A percentile compares a stretch with the other conserved stretches of the same genome.
phyloP scores from a whole-genome alignment of 1,284 basidiomycete genomes.

The Cryptococcus sp. region DNA sequence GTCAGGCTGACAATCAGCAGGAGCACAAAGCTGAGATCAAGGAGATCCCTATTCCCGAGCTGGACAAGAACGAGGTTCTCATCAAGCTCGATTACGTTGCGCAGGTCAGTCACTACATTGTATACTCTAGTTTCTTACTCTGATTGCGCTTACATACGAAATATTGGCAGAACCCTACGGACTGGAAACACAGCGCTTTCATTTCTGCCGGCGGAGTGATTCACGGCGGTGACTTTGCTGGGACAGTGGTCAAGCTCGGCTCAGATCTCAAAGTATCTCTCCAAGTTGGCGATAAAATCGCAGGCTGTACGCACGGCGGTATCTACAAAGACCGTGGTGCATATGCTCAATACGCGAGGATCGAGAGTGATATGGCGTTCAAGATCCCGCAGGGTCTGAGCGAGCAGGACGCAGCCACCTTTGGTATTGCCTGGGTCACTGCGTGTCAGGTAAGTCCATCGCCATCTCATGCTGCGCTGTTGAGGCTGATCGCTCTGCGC shows the following conservation, averaged over 20 bases:
- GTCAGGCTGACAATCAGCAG: neutral
- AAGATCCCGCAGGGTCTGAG: constrained; percentile 33
- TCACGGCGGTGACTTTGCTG: constrained; percentile 58
- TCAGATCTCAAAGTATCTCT: constrained; percentile 38
- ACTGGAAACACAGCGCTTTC: constrained; percentile 46
- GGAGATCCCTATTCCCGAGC: constrained; percentile 36
- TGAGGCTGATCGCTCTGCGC: constrained; percentile 2
- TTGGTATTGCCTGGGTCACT: constrained; percentile 53
- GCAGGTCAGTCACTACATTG: constrained; percentile 25
- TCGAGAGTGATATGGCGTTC: constrained; percentile 29
- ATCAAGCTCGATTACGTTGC: constrained; percentile 48
- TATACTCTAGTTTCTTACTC: neutral
- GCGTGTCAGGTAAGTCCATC: constrained; percentile 37
- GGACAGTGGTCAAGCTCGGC: constrained; percentile 54
- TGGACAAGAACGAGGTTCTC: constrained; percentile 44
- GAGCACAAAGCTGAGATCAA: constrained; percentile 24
- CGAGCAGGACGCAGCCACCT: constrained; percentile 54
- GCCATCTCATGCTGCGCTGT: neutral
- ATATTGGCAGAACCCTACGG: constrained; percentile 38
- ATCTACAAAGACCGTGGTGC: constrained; percentile 45
- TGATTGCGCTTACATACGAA: constrained; percentile 9
- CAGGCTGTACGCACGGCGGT: constrained; percentile 56
- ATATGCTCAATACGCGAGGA: constrained; percentile 54
- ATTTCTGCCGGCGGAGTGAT: constrained; percentile 40
- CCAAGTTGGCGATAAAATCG: constrained; percentile 56